These are phyloP conservation scores for Neonectria hederae DNA, from an alignment of 2,329 filamentous ascomycete species.

Conservation along the genomic window DNA sequence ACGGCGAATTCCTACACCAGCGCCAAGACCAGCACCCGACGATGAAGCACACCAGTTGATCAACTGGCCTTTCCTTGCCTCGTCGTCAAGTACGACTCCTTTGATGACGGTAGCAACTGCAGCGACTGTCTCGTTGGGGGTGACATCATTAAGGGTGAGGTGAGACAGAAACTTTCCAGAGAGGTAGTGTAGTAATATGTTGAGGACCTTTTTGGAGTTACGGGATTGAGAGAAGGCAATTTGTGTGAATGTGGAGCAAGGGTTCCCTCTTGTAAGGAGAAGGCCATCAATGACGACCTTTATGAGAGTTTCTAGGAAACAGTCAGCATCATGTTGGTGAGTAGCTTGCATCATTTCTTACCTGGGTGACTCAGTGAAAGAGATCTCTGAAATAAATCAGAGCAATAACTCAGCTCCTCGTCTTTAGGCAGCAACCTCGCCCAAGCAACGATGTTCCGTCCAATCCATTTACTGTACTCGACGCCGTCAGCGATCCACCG, in stretches of 20 bases:
- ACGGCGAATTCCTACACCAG: conserved; percentile 72
- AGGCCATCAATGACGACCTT: conserved; percentile 49
- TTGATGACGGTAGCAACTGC: conserved; percentile 68
- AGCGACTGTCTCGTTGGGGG: conserved; percentile 55
- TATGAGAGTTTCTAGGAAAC: conserved; percentile 53
- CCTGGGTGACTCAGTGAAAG: conserved; percentile 79
- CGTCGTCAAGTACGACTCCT: conserved; percentile 57
- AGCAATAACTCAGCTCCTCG: conserved; percentile 53
- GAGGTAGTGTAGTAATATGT: conserved; percentile 51
- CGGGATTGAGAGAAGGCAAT: conserved; percentile 44
- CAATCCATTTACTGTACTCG: conserved; percentile 77
- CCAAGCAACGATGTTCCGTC: conserved; percentile 66
- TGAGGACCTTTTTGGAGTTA: conserved; percentile 40
- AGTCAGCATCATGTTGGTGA: neutral
- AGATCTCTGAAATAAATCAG: conserved; percentile 64
- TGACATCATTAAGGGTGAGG: conserved; percentile 45
- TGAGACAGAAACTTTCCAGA: conserved; percentile 56
- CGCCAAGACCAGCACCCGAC: conserved; percentile 71
- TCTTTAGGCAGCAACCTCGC: conserved; percentile 45
- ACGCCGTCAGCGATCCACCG: conserved; percentile 73
- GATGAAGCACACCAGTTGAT: conserved; percentile 72
- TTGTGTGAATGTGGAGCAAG: conserved; percentile 40
- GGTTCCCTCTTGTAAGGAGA: conserved; percentile 45
- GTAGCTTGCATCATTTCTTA: conserved; percentile 47
- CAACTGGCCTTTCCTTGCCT: conserved; percentile 62